Base-by-base conservation (phyloP, 345 rosid genomes). In the Aquilaria yunnanensis region DNA sequence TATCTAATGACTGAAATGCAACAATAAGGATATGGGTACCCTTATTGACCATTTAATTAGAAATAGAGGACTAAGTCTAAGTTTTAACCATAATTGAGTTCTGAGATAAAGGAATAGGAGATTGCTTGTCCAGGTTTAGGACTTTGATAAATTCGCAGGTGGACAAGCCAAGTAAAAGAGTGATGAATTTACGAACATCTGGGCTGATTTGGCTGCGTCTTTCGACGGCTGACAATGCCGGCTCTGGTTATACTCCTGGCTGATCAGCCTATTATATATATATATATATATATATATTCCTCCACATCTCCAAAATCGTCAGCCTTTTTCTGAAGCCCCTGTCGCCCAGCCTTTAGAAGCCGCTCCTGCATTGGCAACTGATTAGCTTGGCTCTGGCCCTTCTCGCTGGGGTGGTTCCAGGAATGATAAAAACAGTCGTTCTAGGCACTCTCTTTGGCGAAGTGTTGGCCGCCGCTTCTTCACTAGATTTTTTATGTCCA, bases 191-290 rank as follows among this genome's bases (percentile, higher is more conserved):
- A 55, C 78, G 81, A 61, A 68, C 83, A 69, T 88, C 97, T 94
- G 99, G 99, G 99, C 99, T 13, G 99, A 94, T 85, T 73, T 72
- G 81, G 97, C 81, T 73, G 98, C 89, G 59, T 86, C 82, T 72
- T 23, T 76, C 98, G 73, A 87, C 83, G 65, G 81, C 90, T 53
- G 97, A 91, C 77, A 85, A 84, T 75, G 76, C 70, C 46, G 69
- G 59, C 31, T 54, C 81, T 72, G 88, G 74, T 65, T 67, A 84
- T 59, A 81, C 67, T 61, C 72, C 89, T 3, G 29, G 77, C 32
- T 76, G 83, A 64, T 31, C 85, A 47, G 56, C 89, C 9, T 93
- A 93, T 23, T 23, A 23, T 23, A 23, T 23, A 23, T 23, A 23
- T 23, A 23, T 23, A 23, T 23, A 23, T 23, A 23, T 23, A 23